Percentiles rank a stretch among this genome's conserved stretches.
Evolutionary conservation across 164 flowering plant genomes (phyloP).

Genomic region (Warburgia ugandensis): DNA sequence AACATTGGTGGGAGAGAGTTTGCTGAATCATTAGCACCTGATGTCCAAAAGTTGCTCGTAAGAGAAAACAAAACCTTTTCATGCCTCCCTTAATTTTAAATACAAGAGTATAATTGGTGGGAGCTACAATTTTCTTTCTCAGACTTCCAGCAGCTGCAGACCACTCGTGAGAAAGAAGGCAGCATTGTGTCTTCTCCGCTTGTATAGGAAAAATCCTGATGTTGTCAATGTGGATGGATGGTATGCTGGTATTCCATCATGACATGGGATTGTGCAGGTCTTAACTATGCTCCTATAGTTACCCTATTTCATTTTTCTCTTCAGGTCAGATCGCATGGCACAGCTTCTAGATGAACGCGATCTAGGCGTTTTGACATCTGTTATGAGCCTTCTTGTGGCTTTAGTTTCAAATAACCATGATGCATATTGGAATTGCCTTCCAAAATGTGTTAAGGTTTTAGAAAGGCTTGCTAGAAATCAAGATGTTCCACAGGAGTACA

Average conservation of each 20-base stretch:
- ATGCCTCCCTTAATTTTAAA: no score
- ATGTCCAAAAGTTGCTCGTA: slow-evolving; percentile 95
- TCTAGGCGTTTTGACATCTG: slow-evolving; percentile 93
- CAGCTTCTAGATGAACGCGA: slow-evolving; percentile 99
- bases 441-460: slow-evolving; percentile 89
- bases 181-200: slow-evolving; percentile 84
- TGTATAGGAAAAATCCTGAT: slow-evolving; percentile 95
- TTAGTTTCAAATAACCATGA: slow-evolving; percentile 91
- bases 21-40: slow-evolving; percentile 96
- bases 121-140: slow-evolving; percentile 8
- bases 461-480: slow-evolving; percentile 95
- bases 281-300: no score
- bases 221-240: slow-evolving; percentile 98
- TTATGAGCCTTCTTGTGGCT: slow-evolving; percentile 98
- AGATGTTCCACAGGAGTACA: slow-evolving; percentile 95
- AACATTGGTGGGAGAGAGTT: slow-evolving; percentile 99
- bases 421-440: slow-evolving; percentile 91
- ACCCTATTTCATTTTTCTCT: slow-evolving; percentile 14
- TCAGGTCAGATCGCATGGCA: slow-evolving; percentile 97
- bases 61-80: slow-evolving; percentile 14
- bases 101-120: background rate
- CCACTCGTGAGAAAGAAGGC: slow-evolving; percentile 99
- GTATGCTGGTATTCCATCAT: no score
- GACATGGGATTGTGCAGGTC: no score
- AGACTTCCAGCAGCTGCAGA: slow-evolving; percentile 96